phyloP scores from a whole-genome alignment of 208 protist genomes.

The Acanthamoeba culbertsoni region DNA sequence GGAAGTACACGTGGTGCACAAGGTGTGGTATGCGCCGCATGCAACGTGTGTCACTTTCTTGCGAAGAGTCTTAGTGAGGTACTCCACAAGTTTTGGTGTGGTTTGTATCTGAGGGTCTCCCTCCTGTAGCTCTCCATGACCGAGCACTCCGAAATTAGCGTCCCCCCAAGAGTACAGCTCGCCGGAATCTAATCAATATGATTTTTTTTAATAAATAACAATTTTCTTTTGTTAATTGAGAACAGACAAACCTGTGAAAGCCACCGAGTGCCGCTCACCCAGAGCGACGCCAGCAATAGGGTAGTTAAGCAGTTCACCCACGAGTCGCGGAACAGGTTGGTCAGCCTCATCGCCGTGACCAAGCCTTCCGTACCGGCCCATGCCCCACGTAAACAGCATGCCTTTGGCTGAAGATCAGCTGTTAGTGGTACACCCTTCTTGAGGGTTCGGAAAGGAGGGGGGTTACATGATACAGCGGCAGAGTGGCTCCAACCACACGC shows the following conservation, averaged over 20 bases:
- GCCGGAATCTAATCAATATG: not conserved
- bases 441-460: not conserved
- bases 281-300: not conserved
- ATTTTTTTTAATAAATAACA: not conserved
- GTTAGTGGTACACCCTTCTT: not conserved
- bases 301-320: not conserved
- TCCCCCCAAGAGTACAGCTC: slow-evolving; percentile 59
- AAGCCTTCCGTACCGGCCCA: slow-evolving; percentile 13
- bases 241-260: not conserved
- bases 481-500: slow-evolving; percentile 33
- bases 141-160: slow-evolving; percentile 44
- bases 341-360: slow-evolving; percentile 32
- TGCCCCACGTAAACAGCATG: slow-evolving; percentile 49
- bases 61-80: not conserved
- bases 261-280: slow-evolving; percentile 38
- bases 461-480: not conserved
- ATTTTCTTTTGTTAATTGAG: not conserved
- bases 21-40: slow-evolving; percentile 52
- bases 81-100: slow-evolving; percentile 12
- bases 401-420: not conserved
- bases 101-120: slow-evolving; percentile 33
- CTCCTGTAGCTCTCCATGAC: slow-evolving; percentile 51
- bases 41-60: slow-evolving; percentile 44
- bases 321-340: not conserved
- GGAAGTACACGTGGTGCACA: not conserved